phyloP scores from a whole-genome alignment of 139 green algal species.

The Closterium sp. region DNA sequence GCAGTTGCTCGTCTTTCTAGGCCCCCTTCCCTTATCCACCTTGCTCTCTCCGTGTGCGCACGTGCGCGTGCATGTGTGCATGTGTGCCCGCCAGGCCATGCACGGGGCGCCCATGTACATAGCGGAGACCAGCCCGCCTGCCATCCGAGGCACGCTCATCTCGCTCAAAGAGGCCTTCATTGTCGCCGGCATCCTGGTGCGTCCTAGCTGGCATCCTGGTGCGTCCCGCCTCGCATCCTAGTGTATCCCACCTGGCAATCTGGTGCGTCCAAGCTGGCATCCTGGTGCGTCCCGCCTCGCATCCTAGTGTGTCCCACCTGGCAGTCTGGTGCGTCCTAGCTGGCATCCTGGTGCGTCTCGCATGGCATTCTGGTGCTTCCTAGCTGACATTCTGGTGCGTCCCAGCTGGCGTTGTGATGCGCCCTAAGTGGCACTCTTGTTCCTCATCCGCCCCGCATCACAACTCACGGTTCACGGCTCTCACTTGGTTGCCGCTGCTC shows the following conservation, averaged over 20 bases:
- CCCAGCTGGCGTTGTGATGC: background rate
- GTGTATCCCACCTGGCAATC: background rate
- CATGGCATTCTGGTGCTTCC: background rate
- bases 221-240: background rate
- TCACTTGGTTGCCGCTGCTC: background rate
- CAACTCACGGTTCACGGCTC: background rate
- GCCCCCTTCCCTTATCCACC: background rate
- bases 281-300: background rate
- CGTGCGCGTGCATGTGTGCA: background rate
- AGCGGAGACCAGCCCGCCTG: constrained; percentile 73
- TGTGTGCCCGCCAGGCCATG: constrained; percentile 64
- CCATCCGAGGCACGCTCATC: constrained; percentile 75
- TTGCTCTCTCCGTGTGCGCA: background rate
- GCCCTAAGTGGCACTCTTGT: background rate
- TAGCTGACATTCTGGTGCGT: background rate
- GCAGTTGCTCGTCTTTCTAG: background rate
- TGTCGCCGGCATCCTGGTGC: constrained; percentile 79
- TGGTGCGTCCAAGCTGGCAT: background rate
- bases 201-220: background rate
- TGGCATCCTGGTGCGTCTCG: background rate
- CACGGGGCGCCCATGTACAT: constrained; percentile 93
- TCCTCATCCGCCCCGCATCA: background rate
- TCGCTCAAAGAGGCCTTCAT: constrained; percentile 82
- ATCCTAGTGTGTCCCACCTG: background rate
- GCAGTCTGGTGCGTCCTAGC: background rate